Evolutionary conservation across 352 stramenopile genomes (phyloP), one percentile per base, ranked within the genome.

Genomic region (Aphanomyces invadans): DNA sequence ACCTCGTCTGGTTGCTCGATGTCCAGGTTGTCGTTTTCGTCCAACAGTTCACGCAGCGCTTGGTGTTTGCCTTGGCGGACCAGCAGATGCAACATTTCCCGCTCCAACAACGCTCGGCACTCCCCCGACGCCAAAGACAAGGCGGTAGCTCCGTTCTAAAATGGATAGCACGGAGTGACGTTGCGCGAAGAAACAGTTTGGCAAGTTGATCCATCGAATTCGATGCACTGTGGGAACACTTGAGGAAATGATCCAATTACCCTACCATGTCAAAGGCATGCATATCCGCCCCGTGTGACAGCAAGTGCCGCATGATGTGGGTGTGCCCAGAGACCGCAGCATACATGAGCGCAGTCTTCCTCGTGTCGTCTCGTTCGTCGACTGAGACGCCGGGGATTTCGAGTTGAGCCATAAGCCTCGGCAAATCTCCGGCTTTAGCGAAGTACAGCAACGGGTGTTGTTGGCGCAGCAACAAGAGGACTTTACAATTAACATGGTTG

Each of bases 1-100:
- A 67, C 60, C 33, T 67, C 60, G 21, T 67, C 45, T 9, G 15
- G 28, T 42, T 67, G 60, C 11, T 67, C 60, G 19, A 67, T 19
- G 32, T 67, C 60, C 42, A 59, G 12, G 19, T 49, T 38, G 15
- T n/a, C 29, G 12, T 65, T 65, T 36, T 65, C 59, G 2, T 45
- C 39, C 23, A 67, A 42, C 12, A 59, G 28, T 21, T 67, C 60
- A 12, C 29, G 28, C 2, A 67, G 17, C 10, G 60, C 33, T 23
- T 7, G 19, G 32, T 59, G 11, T 23, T 67, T 32, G 49, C 60
- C 60, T 10, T 23, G 21, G 23, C 45, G 60, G 4, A 67, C 60
- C 19, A 67, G 7, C 19, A 42, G 44, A 15, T 51, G 54, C 0
- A 67, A 33, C 28, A 67, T 28, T 59, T 67, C 60, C 3, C 60